Conservation (phyloP, 805 yeast species). For the Scheffersomyces coipomensis region DNA sequence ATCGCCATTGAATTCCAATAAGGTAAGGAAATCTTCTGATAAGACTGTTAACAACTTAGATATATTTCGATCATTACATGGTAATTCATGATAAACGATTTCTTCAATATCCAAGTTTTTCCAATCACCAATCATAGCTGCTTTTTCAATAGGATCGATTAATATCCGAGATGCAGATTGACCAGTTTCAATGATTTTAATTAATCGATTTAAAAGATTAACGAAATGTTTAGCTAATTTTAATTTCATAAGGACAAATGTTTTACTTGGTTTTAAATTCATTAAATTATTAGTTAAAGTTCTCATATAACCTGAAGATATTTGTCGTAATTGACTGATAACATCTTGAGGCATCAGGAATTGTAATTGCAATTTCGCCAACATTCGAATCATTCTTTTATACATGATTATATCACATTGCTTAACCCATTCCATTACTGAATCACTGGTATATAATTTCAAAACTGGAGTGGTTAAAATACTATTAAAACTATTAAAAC, state of each 20-base stretch:
- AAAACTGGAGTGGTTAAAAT: conserved; percentile 63
- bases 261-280: conserved; percentile 44
- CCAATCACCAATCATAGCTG: conserved; percentile 62
- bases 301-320: conserved; percentile 50
- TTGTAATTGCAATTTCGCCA: conserved; percentile 61
- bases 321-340: conserved; percentile 50
- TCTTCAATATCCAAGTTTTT: conserved; percentile 45
- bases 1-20: conserved; percentile 15
- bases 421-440: conserved; percentile 59
- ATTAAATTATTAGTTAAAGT: conserved; percentile 37
- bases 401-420: conserved; percentile 68
- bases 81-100: conserved; percentile 48
- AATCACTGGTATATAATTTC: conserved; percentile 51
- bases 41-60: conserved; percentile 32
- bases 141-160: conserved; percentile 39
- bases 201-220: conserved; percentile 50
- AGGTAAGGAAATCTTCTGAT: conserved; percentile 28
- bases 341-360: conserved; percentile 53
- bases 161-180: conserved; percentile 48
- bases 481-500: conserved; percentile 50
- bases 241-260: conserved; percentile 51
- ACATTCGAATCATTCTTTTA: conserved; percentile 50
- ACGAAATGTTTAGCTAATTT: conserved; percentile 54
- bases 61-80: conserved; percentile 40
- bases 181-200: conserved; percentile 54